A percentile compares a stretch with the other conserved stretches of the same genome.
Evolutionary conservation across 1,284 basidiomycete genomes (phyloP).

Genomic region (Puccinia novopanici): DNA sequence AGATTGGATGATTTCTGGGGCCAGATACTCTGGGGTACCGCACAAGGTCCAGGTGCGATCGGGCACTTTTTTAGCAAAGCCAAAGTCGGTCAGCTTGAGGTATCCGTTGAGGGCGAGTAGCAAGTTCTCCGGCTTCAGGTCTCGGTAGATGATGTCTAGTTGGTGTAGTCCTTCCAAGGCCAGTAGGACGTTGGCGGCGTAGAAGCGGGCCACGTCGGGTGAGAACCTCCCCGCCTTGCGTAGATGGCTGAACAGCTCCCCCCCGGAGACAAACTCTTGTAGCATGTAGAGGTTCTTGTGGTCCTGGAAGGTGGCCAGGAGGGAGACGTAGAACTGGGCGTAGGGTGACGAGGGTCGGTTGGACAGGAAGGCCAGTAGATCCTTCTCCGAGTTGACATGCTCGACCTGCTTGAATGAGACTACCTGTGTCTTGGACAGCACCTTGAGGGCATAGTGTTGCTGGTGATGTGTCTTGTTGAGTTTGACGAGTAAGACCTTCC

Average conservation of each 20-base stretch:
- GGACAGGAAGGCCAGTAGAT: slow-evolving; percentile 59
- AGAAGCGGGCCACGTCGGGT: slow-evolving; percentile 87
- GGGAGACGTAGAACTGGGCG: slow-evolving; percentile 15
- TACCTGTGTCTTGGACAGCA: slow-evolving; percentile 63
- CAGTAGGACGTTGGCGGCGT: slow-evolving; percentile 92
- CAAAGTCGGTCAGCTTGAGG: slow-evolving; percentile 93
- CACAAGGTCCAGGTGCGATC: slow-evolving; percentile 71
- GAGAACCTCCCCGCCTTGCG: slow-evolving; percentile 90
- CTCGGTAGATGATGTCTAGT: slow-evolving; percentile 72
- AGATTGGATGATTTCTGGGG: slow-evolving; percentile 75
- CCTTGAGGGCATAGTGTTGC: slow-evolving; percentile 58
- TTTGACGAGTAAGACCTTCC: slow-evolving; percentile 29
- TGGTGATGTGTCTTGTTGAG: not conserved
- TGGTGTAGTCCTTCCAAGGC: slow-evolving; percentile 87
- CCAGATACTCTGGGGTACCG: slow-evolving; percentile 84
- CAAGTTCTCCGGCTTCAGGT: slow-evolving; percentile 92
- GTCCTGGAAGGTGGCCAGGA: slow-evolving; percentile 59
- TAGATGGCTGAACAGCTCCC: slow-evolving; percentile 92
- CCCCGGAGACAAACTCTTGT: slow-evolving; percentile 67
- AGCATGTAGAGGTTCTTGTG: slow-evolving; percentile 65
- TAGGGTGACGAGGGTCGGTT: not conserved
- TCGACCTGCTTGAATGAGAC: slow-evolving; percentile 65
- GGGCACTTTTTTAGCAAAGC: slow-evolving; percentile 63
- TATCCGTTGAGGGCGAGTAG: slow-evolving; percentile 89
- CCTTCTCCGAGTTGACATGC: slow-evolving; percentile 65